Evolutionary conservation across 2,329 filamentous ascomycete genomes (phyloP), one percentile per base, ranked within the genome.

Genomic region (Periconia macrospinosa): DNA sequence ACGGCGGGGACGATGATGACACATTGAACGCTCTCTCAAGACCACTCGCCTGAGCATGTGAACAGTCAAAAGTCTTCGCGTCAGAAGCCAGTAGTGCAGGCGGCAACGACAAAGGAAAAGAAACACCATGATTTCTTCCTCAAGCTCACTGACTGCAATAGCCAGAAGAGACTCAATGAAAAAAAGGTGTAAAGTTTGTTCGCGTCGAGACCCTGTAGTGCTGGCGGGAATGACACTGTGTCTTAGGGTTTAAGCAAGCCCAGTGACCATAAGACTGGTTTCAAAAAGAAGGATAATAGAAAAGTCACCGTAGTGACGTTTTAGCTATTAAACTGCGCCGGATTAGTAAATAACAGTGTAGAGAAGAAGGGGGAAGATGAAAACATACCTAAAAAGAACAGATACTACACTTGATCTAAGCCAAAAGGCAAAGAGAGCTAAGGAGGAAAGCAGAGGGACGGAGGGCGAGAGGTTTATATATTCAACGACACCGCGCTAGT

Each of bases 391-490:
- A 35, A 19, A 46, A 46, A 46, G 23, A 35, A 35, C 44, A 46
- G 30, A 46, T 30, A 35, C 44, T 35, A 46, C 23, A 46, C 44
- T 46, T 33, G 30, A 46, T 35, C 44, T 46, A 46, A 46, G 44
- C 44, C 44, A 46, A 33, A 46, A 33, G 44, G 44, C 44, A 46
- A 46, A 46, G 44, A 46, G 44, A 46, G 44, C 44, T 46, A 18
- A 46, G n/a, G 30, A 46, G n/a, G n/a, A 35, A 46, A 45, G 27
- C 17, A 35, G 30, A 35, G 43, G 23, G 27, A n/a, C n/a, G 15
- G 23, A 35, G 44, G 17, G 13, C 17, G 23, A 23, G 6, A n/a
- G 14, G 15, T 46, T 17, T 35, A 33, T 46, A 46, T 44, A 44
- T 10, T 8, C 13, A 6, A 7, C 3, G 6, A 7, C 14, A 11